A percentile compares a stretch with the other conserved stretches of the same genome.
phyloP scores from a whole-genome alignment of 345 rosid species.

The Diplotaxis tenuifolia region DNA sequence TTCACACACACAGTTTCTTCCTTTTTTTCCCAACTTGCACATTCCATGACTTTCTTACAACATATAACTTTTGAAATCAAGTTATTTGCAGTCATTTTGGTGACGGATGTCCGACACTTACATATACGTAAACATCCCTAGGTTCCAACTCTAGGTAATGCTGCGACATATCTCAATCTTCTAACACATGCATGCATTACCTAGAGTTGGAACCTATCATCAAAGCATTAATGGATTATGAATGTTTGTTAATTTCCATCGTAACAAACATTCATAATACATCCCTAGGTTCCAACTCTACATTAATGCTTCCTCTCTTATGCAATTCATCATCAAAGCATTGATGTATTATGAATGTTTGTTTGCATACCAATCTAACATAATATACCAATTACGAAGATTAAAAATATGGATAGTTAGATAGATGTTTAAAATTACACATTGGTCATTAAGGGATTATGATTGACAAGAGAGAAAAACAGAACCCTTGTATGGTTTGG shows the following conservation, averaged over 20 bases:
- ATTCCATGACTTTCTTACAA: constrained; percentile 7
- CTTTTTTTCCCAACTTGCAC: background rate
- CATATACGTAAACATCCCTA: background rate
- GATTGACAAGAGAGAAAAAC: background rate
- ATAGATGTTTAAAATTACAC: background rate
- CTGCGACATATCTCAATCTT: background rate
- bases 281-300: no score
- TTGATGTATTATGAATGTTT: background rate
- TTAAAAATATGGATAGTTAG: background rate
- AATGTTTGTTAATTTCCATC: background rate
- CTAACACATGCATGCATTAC: background rate
- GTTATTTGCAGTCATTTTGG: constrained; percentile 1
- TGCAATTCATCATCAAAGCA: background rate
- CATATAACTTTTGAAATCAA: constrained; percentile 3
- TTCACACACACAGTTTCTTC: background rate
- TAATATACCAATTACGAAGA: background rate
- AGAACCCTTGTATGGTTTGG: background rate
- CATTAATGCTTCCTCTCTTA: background rate
- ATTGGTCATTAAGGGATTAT: background rate
- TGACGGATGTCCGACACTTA: background rate
- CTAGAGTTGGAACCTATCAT: no score
- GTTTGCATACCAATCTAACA: background rate
- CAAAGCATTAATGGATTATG: background rate
- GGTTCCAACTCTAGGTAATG: background rate
- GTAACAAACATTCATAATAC: no score